Conservation (phyloP, 2,329 filamentous ascomycete genomes). For the Teratosphaeria zuluensis region DNA sequence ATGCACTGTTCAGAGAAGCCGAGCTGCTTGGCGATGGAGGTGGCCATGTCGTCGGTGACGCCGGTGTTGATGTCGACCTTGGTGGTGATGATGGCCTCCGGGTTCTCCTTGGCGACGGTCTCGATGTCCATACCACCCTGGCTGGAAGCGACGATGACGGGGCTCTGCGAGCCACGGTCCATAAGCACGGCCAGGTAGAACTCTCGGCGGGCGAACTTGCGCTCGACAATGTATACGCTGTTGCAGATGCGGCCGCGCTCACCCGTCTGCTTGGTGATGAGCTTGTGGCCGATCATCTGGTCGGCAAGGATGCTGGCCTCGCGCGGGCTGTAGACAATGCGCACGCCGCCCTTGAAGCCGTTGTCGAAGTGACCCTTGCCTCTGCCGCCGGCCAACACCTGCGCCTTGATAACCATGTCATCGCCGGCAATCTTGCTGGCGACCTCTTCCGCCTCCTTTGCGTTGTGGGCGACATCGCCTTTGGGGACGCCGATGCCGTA, state of each 20-base stretch:
- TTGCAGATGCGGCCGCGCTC: constrained; percentile 88
- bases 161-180: constrained; percentile 84
- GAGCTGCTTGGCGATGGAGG: constrained; percentile 78
- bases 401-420: constrained; percentile 99
- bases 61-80: constrained; percentile 88
- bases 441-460: constrained; percentile 81
- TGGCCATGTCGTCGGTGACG: constrained; percentile 90
- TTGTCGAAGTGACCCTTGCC: constrained; percentile 98
- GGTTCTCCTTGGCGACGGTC: constrained; percentile 93
- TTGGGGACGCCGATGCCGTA: constrained; percentile 92
- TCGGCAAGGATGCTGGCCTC: constrained; percentile 94
- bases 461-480: constrained; percentile 72
- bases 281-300: constrained; percentile 99
- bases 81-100: constrained; percentile 89
- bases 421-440: constrained; percentile 83
- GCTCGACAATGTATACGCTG: constrained; percentile 97
- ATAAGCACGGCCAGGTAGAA: constrained; percentile 99
- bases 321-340: constrained; percentile 96
- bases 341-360: constrained; percentile 95
- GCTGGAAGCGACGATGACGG: constrained; percentile 94
- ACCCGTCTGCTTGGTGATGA: constrained; percentile 98
- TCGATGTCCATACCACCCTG: constrained; percentile 99
- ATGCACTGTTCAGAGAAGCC: constrained; percentile 98
- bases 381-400: constrained; percentile 93
- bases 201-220: constrained; percentile 97